Base-by-base conservation (phyloP, 1,284 basidiomycete genomes). In the Amylostereum areolatum region DNA sequence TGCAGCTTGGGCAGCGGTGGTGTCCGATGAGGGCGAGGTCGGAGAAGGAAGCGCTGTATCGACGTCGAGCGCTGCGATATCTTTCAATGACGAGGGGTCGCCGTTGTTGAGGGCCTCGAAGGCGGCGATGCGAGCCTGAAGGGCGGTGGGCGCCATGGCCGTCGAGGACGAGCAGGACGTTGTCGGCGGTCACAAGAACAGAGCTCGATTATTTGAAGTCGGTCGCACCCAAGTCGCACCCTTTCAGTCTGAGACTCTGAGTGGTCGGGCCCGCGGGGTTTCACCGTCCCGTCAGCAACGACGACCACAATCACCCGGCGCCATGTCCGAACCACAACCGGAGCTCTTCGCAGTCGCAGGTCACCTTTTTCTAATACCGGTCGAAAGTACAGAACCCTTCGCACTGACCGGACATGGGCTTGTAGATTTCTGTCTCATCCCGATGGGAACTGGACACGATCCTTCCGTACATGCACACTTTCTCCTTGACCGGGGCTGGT, bases 341-440 rank as follows among this genome's bases (percentile, higher is more conserved):
- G 32, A 35, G 49, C 45, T 81, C 46, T 81, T 81, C 58, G 79
- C 78, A 31, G 74, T 80, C 34, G 80, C 80, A 63, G 78, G 80
- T 74, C 18, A 9, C n/a, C 10, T 18, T 31, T 4, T 32, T 28
- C 43, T 27, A 8, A 45, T 32, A 24, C 43, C 9, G 18, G 27
- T n/a, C 34, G 9, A 43, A 8, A 4, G 6, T 5, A 30, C 41
- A 30, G 41, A 43, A 33, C 18, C 12, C 10, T 8, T 29, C 24
- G 7, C 35, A 28, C 27, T 39, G 9, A 43, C n/a, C 5, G 6
- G n/a, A n/a, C n/a, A n/a, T n/a, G n/a, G n/a, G n/a, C 5, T 6
- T 24, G 24, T 29, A 88, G 89, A 92, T 65, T 91, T 92, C 60
- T 92, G 89, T 59, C 77, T 92, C 29, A 81, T 92, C 49, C 89